Evolutionary conservation across 148 eudicot species (phyloP).

Genomic region (Polygonum maritimum): DNA sequence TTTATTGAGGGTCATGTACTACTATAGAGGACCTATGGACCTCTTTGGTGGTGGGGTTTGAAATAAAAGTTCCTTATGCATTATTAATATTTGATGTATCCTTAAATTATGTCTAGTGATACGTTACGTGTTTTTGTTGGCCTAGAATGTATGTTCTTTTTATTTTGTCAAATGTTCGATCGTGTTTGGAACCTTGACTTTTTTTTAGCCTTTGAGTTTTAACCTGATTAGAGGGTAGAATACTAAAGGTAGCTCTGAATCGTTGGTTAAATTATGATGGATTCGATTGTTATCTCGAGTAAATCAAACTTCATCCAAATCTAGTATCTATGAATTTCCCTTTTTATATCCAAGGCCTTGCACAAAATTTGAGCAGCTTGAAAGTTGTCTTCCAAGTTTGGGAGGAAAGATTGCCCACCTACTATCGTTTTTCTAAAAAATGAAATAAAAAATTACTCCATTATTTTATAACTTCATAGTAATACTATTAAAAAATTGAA

Average conservation of each 20-base stretch:
- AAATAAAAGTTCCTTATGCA: constrained; percentile 3
- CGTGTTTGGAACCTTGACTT: neutral
- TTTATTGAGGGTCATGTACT: neutral
- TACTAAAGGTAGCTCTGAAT: too few species aligned
- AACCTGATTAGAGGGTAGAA: too few species aligned
- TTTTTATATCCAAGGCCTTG: too few species aligned
- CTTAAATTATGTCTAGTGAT: neutral
- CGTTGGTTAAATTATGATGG: neutral
- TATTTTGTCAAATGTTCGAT: neutral
- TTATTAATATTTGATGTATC: neutral
- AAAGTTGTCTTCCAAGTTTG: neutral
- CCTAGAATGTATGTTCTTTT: neutral
- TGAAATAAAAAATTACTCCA: too few species aligned
- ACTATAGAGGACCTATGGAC: neutral
- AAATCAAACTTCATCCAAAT: too few species aligned
- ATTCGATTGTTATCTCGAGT: too few species aligned
- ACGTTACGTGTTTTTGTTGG: neutral
- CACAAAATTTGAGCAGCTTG: neutral
- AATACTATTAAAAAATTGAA: neutral
- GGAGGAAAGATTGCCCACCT: neutral
- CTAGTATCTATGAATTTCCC: too few species aligned
- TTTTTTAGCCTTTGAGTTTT: neutral
- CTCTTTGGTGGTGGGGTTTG: constrained; percentile 5
- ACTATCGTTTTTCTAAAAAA: too few species aligned
- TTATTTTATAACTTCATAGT: too few species aligned